These are phyloP conservation scores for Hevea brasiliensis DNA, from an alignment of 345 rosid genomes.

Conservation along the genomic window DNA sequence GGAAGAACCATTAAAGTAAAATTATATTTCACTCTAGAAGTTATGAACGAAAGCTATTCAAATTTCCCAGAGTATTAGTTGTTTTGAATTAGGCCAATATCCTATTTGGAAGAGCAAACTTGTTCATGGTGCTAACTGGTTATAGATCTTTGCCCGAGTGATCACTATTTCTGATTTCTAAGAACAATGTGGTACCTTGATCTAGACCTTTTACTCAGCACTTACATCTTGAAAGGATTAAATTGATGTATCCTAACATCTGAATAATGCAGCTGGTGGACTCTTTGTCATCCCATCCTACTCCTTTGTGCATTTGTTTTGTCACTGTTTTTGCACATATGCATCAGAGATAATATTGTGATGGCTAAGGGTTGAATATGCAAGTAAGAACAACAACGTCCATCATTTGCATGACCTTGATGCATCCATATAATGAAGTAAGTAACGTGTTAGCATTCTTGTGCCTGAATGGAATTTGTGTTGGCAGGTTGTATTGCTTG, in stretches of 20 bases:
- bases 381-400: background rate
- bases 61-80: background rate
- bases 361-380: background rate
- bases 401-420: background rate
- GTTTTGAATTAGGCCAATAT: background rate
- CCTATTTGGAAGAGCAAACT: background rate
- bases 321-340: too few relatives aligned
- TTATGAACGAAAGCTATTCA: background rate
- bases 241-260: background rate
- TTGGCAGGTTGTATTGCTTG: conserved; percentile 81
- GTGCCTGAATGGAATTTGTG: conserved; percentile 22
- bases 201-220: background rate
- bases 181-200: background rate
- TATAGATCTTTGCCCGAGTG: background rate
- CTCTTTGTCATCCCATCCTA: background rate
- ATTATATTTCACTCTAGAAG: background rate
- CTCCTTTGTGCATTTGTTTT: too few relatives aligned
- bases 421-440: background rate
- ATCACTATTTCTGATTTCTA: background rate
- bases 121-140: background rate
- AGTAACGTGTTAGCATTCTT: background rate
- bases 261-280: background rate
- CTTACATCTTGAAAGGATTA: background rate
- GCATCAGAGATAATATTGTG: background rate
- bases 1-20: background rate